Evolutionary conservation across 768 basidiomycete species (phyloP), one percentile per base, ranked within the genome.

Genomic region (Gyrodon lividus): DNA sequence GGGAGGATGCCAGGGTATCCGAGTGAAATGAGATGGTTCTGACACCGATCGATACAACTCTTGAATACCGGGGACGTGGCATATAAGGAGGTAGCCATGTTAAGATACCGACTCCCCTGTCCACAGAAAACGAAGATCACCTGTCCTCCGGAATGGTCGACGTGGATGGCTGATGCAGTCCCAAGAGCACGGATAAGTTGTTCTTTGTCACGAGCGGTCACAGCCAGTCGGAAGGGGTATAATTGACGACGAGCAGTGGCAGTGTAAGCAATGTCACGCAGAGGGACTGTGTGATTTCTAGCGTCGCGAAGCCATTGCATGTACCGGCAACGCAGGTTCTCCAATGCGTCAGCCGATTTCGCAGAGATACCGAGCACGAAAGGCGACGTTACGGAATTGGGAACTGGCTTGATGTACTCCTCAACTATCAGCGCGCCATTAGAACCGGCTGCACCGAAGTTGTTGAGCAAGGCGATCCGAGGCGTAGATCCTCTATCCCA

Each of bases 401-500:
- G 31, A 4, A 42, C n/a, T 1, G 51, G 56, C 9, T 61, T 49
- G 26, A 65, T 10, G 54, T 74, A 66, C 57, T 87, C 86, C 56
- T 88, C 82, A 3, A 89, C 57, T 6, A 89, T 42, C 12, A 87
- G 58, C 0, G 84, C 79, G 2, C 78, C 75, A 52, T 89, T 89
- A 7, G 86, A 87, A 0, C 87, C 87, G 20, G 86, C 75, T 0
- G 87, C 87, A 17, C 88, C 88, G 57, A 87, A 90, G 57, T 87
- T 89, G 58, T 87, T 88, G 48, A 90, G 69, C 22, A 89, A 56
- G 1, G 84, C 85, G 6, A 81, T 53, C 6, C 85, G 74, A 12
- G 74, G 68, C 26, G 55, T 51, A 5, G 72, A 69, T 7, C 54
- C 57, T n/a, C 68, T 59, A 8, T 46, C 22, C 86, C 87, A 89